Base-by-base conservation (phyloP, 2,329 filamentous ascomycete species). In the Alternaria alternata region DNA sequence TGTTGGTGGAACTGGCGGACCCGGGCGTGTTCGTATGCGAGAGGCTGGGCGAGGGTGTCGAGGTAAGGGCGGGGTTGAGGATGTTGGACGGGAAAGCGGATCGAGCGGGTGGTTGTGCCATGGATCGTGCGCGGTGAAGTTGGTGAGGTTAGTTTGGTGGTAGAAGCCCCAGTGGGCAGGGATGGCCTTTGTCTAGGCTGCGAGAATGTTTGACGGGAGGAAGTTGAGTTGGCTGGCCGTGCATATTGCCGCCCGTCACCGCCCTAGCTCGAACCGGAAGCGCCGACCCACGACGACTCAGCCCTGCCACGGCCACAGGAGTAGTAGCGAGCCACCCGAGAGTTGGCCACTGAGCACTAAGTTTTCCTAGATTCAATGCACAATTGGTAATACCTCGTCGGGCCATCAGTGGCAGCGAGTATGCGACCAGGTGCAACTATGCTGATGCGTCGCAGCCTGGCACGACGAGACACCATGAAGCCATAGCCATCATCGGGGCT, bases 1-100 rank as follows among this genome's bases (percentile, higher is more conserved):
- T 92, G 80, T 90, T 91, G 79, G 87, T 89, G 49, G 86, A 79
- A 63, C 81, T 81, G 26, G 84, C 84, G 38, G 80, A 79, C 11
- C 84, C 84, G 49, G 83, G 83, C 51, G 81, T 75, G 60, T 62
- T 63, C 82, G 81, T 73, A 61, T 47, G 57, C 16, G 57, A 46
- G 46, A 65, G 63, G 83, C 85, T 46, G 75, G 83, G 74, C 67
- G 77, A 78, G 68, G 70, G 78, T 62, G 78, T 76, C 38, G 75
- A 65, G 57, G 70, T 55, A 46, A 64, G 43, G 63, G 77, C 75
- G 57, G 75, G 62, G 59, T 61, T 59, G 57, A 66, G 56, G 38
- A 62, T 63, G 62, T 44, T 64, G 44, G 70, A 54, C 59, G 70
- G 59, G 59, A 68, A 55, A 65, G 67, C 49, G 49, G 69, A 59